Base-by-base conservation (phyloP, 495 filamentous ascomycete species). In the Peziza echinospora region DNA sequence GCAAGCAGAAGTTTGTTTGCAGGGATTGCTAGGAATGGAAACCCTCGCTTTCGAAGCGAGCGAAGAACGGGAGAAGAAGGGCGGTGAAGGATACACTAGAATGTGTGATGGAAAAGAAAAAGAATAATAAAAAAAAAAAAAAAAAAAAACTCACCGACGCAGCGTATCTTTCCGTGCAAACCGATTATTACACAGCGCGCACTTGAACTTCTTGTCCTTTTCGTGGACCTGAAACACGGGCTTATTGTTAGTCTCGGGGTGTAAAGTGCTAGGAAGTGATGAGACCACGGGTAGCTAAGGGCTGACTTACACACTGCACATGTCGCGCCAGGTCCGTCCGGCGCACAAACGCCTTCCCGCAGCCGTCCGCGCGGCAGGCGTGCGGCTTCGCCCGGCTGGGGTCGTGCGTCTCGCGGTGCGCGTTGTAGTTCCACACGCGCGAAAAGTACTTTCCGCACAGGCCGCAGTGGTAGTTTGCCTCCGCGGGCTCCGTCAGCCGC, bases 321-420 rank as follows among this genome's bases (percentile, higher is more conserved):
- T 94, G 87, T 48, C 87, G 67, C 49, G 76, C 71, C 25, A 93
- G 69, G 61, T 94, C 87, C 5, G 84, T 85, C 60, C 80, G 85
- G 55, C 87, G 68, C 37, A 80, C 79, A 59, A 86, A 86, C 45
- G 73, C 72, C 64, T 78, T 81, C 54, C 63, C 69, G 66, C 81
- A 89, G 49, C 72, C 64, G 41, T 71, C 60, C 26, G 71, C 62
- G 10, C 60, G 62, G 62, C 86, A 96, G 4, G 67, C 63, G 60
- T 82, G 77, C 1, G 75, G 74, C 53, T 79, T 77, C 51, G 73
- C 75, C 44, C 75, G 68, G 43, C 69, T 71, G 2, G 85, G 79
- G 60, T 93, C 76, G 63, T 96, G 87, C 6, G 75, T 87, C 57
- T 89, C 83, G 68, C 89, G 70, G 61, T 96, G 87, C 46, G 82